A percentile compares a stretch with the other conserved stretches of the same genome.
phyloP scores from a whole-genome alignment of 495 filamentous ascomycete genomes.

The Chaetomium cochliodes region DNA sequence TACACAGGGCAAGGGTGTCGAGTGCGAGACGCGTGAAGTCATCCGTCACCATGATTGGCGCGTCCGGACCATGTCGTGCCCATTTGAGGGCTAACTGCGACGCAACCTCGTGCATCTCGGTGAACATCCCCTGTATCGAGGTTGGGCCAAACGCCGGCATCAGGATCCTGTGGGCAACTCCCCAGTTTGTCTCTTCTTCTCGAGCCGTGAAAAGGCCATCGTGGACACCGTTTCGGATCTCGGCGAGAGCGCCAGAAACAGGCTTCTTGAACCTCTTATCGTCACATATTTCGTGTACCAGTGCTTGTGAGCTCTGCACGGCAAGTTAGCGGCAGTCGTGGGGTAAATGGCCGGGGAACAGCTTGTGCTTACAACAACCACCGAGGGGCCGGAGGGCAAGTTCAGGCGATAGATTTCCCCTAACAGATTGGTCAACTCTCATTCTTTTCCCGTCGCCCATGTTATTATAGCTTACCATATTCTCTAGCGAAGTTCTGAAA shows the following conservation, averaged over 20 bases:
- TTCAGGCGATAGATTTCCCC: constrained; percentile 28
- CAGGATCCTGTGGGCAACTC: constrained; percentile 63
- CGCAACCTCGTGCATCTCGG: constrained; percentile 73
- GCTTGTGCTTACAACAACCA: constrained; percentile 26
- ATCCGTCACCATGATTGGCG: constrained; percentile 60
- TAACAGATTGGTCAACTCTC: neutral
- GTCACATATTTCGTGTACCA: constrained; percentile 66
- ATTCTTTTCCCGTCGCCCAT: neutral
- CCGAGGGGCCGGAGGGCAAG: constrained; percentile 14
- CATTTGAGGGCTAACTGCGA: constrained; percentile 72
- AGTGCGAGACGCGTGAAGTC: constrained; percentile 75
- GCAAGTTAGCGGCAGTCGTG: neutral
- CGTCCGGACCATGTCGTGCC: constrained; percentile 60
- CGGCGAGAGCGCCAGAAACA: constrained; percentile 38
- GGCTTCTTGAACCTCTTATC: constrained; percentile 65
- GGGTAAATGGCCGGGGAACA: neutral
- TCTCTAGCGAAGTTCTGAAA: constrained; percentile 55
- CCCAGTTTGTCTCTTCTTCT: constrained; percentile 64
- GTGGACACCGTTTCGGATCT: constrained; percentile 59
- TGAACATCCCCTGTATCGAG: constrained; percentile 67
- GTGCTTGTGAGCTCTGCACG: constrained; percentile 40
- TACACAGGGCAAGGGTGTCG: constrained; percentile 69
- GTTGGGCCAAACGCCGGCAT: constrained; percentile 72
- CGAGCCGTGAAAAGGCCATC: constrained; percentile 71
- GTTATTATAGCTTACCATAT: constrained; percentile 46